phyloP scores from a whole-genome alignment of 176 grass and related monocot species.

The Aegilops tauschii region DNA sequence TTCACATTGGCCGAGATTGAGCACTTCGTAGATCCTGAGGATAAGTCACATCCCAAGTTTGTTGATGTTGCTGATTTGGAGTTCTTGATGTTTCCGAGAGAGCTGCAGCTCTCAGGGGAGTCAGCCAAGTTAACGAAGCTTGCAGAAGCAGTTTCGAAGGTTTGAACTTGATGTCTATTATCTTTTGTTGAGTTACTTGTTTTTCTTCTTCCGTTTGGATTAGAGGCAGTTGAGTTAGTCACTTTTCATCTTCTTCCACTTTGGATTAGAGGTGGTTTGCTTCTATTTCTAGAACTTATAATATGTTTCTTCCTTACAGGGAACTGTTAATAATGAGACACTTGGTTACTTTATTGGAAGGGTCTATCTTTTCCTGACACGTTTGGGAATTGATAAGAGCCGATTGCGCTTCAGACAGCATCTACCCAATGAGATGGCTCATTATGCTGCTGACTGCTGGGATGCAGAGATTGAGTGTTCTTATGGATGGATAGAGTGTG shows the following conservation, averaged over 20 bases:
- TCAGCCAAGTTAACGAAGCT: constrained; percentile 58
- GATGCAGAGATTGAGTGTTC: constrained; percentile 87
- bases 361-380: constrained; percentile 77
- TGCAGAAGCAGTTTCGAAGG: constrained; percentile 67
- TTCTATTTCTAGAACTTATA: background rate
- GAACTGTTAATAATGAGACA: constrained; percentile 81
- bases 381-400: constrained; percentile 68
- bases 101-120: constrained; percentile 59
- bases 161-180: constrained; percentile 14
- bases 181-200: background rate
- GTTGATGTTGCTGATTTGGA: constrained; percentile 63
- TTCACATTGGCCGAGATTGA: constrained; percentile 87
- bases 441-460: constrained; percentile 89
- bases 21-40: constrained; percentile 85
- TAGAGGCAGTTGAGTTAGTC: background rate
- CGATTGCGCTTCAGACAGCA: constrained; percentile 73
- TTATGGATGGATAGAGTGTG: constrained; percentile 83
- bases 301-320: constrained; percentile 30
- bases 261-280: constrained; percentile 5
- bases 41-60: constrained; percentile 86
- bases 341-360: constrained; percentile 91
- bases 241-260: background rate
- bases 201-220: background rate
- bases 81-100: constrained; percentile 76
- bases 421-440: constrained; percentile 88